Base-by-base conservation (phyloP, 768 basidiomycete species). In the Leccinellum rugosiceps region DNA sequence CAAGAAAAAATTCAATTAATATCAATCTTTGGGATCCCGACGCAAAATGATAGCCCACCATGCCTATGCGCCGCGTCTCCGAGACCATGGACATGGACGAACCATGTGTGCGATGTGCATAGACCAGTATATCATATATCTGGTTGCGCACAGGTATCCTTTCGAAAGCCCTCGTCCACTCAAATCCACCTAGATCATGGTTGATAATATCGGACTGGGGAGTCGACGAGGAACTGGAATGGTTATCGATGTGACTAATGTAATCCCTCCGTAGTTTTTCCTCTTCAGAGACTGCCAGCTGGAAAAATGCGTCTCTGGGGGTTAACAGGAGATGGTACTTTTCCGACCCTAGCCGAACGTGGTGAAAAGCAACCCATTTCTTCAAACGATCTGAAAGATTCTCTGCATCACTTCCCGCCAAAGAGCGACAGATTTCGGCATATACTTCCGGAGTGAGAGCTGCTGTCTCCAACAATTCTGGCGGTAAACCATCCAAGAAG, bases 51-150 rank as follows among this genome's bases (percentile, higher is more conserved):
- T 31, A 26, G 75, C 85, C 72, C 64, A 88, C 87, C 58, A 87
- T 81, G 60, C 84, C 83, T 15, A 85, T 76, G 52, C 79, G 77
- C 53, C 80, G 76, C 38, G 80, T 74, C 68, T 85, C 83, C 56
- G 73, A 72, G 52, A 88, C 72, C 78, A 86, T 87, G 15, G 76
- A 74, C 4, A 78, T 60, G 9, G 85, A 74, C 19, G 80, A 76
- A 17, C 76, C 77, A 64, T 88, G 87, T 17, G 78, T 74, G 13
- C 85, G 76, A 65, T 88, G 87, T 3, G 83, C 83, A 63, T 84
- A 88, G 23, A 83, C 83, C 43, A 88, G 69, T 57, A 86, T 77
- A 66, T 88, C 87, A 55, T 86, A 88, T 60, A 88, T 80, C 64
- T 88, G 87, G 23, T 78, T 74, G 53, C 82, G 81, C 50, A 87